Evolutionary conservation across 1,139 yeast genomes (phyloP).

Genomic region (Candida mesenterica): DNA sequence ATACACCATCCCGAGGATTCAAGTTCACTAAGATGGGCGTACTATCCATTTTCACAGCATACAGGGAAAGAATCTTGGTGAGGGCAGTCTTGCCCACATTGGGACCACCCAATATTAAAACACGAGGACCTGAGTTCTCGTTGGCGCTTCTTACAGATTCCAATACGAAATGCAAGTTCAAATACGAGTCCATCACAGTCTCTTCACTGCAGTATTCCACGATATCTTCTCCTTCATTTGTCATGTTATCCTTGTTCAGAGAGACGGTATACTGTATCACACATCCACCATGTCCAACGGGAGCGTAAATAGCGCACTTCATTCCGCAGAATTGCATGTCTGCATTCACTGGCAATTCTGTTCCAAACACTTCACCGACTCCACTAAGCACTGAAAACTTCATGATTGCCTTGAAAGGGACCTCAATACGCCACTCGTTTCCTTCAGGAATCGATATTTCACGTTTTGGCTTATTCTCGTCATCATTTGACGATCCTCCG

Average conservation of each 20-base stretch:
- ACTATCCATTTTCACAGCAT: constrained; percentile 70
- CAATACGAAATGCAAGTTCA: constrained; percentile 74
- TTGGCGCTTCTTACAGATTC: constrained; percentile 50
- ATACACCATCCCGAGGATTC: constrained; percentile 78
- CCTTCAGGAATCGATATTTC: constrained; percentile 35
- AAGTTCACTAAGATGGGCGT: constrained; percentile 73
- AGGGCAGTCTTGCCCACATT: constrained; percentile 79
- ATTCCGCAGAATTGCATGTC: constrained; percentile 59
- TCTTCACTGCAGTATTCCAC: constrained; percentile 71
- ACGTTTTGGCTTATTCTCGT: constrained; percentile 16
- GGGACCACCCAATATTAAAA: constrained; percentile 70
- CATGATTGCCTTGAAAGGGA: constrained; percentile 56
- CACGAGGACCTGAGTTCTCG: constrained; percentile 55
- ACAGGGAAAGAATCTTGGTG: constrained; percentile 66
- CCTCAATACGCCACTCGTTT: constrained; percentile 86
- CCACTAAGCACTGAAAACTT: constrained; percentile 63
- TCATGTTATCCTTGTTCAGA: constrained; percentile 45
- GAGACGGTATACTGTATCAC: constrained; percentile 49
- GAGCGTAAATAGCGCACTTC: constrained; percentile 62
- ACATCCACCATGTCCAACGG: constrained; percentile 54
- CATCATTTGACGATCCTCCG: constrained; percentile 10
- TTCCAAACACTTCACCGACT: constrained; percentile 86
- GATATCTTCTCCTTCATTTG: constrained; percentile 33
- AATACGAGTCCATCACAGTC: constrained; percentile 59
- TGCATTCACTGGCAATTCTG: constrained; percentile 76